Evolutionary conservation across 768 basidiomycete genomes (phyloP).

Genomic region (Collybia sordida): DNA sequence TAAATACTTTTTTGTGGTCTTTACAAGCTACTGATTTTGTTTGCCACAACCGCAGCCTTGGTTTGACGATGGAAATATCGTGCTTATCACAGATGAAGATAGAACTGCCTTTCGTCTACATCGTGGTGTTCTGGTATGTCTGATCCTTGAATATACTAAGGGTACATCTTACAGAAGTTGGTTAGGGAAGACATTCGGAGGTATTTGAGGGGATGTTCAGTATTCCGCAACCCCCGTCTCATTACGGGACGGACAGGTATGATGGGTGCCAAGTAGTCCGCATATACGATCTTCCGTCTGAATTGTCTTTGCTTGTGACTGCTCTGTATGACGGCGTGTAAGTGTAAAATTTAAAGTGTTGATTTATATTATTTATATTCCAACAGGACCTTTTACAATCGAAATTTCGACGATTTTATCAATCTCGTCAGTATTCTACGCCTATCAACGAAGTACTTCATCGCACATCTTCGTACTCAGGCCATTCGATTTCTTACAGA

Average conservation of each 20-base stretch:
- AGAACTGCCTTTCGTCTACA: conserved; percentile 55
- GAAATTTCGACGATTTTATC: conserved; percentile 50
- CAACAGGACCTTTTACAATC: conserved; percentile 35
- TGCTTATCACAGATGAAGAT: conserved; percentile 43
- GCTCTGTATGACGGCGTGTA: conserved; percentile 60
- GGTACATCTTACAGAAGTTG: background rate
- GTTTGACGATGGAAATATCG: conserved; percentile 63
- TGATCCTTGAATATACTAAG: background rate
- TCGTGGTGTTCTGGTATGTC: conserved; percentile 39
- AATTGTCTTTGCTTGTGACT: conserved; percentile 49
- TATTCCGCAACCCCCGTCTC: conserved; percentile 36
- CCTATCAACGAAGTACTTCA: conserved; percentile 60
- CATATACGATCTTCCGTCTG: conserved; percentile 52
- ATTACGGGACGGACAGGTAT: conserved; percentile 27
- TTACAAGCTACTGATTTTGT: background rate
- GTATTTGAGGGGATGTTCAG: conserved; percentile 57
- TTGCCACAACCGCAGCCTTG: conserved; percentile 36
- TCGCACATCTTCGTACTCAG: conserved; percentile 48
- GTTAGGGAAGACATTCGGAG: conserved; percentile 52
- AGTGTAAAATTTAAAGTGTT: conserved; percentile 20
- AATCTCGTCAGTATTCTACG: conserved; percentile 58
- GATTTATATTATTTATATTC: background rate
- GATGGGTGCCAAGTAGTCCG: conserved; percentile 51
- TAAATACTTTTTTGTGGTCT: background rate
- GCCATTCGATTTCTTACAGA: conserved; percentile 46